Percentiles rank a stretch among this genome's conserved stretches.
Conservation (phyloP, 2,329 filamentous ascomycete genomes). For the Scedosporium boydii region DNA sequence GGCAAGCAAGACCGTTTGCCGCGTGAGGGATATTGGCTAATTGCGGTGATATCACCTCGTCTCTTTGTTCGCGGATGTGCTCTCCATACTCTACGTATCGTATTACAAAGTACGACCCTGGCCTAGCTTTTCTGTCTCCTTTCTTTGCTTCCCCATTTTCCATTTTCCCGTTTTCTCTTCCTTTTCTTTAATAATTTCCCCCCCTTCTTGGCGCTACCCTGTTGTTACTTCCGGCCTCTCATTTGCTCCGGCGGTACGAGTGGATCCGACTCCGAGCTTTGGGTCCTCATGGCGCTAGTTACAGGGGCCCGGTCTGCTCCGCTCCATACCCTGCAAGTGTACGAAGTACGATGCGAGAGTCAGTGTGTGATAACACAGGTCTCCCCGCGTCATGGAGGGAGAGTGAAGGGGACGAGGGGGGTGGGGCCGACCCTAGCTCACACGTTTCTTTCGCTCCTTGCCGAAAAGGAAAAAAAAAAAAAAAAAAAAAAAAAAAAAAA, state of each 20-base stretch:
- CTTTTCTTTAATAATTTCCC: not conserved
- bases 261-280: not conserved
- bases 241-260: not conserved
- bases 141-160: not conserved
- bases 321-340: not conserved
- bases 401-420: not conserved
- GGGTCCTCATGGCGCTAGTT: not conserved
- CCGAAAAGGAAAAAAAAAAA: not conserved
- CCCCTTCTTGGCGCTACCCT: not conserved
- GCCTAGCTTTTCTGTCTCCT: not conserved
- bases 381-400: not conserved
- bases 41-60: not conserved
- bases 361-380: too few species aligned
- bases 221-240: not conserved
- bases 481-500: too few species aligned
- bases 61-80: not conserved
- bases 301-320: not conserved
- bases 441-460: not conserved
- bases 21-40: not conserved
- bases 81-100: not conserved
- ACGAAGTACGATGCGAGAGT: not conserved
- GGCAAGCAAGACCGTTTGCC: not conserved
- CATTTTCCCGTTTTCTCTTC: not conserved
- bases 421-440: not conserved
- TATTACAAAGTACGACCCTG: too few species aligned